A percentile compares a stretch with the other conserved stretches of the same genome.
Conservation (phyloP, 441 rosid species). For the Flueggea neowawraea region DNA sequence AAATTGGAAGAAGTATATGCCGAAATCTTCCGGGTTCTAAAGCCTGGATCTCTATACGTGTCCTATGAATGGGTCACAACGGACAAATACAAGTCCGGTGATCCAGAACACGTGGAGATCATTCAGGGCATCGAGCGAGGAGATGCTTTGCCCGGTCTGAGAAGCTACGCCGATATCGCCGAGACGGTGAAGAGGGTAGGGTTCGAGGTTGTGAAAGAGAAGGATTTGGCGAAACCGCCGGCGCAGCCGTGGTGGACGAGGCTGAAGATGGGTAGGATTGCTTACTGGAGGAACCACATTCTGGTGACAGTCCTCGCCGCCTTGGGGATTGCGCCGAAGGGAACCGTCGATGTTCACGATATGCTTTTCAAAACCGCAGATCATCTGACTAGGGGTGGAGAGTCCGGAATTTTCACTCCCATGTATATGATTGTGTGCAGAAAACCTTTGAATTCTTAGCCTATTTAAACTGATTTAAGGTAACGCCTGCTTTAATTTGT, state of each 20-base stretch:
- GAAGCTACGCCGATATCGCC: slow-evolving; percentile 57
- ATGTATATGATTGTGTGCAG: slow-evolving; percentile 95
- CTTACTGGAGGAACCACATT: slow-evolving; percentile 93
- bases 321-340: slow-evolving; percentile 80
- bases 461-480: too few species aligned
- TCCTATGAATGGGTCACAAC: slow-evolving; percentile 97
- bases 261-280: slow-evolving; percentile 75
- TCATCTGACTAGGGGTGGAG: slow-evolving; percentile 78
- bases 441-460: slow-evolving; percentile 48
- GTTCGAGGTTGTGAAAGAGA: slow-evolving; percentile 79
- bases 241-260: slow-evolving; percentile 80
- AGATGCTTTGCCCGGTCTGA: slow-evolving; percentile 78
- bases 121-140: slow-evolving; percentile 91
- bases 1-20: slow-evolving; percentile 72
- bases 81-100: slow-evolving; percentile 38
- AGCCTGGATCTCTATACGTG: slow-evolving; percentile 76
- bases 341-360: slow-evolving; percentile 88
- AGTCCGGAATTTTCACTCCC: slow-evolving; percentile 77
- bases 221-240: slow-evolving; percentile 74
- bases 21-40: slow-evolving; percentile 73
- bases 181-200: slow-evolving; percentile 66
- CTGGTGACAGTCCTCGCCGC: slow-evolving; percentile 59
- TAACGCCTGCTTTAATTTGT: too few species aligned
- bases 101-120: slow-evolving; percentile 62
- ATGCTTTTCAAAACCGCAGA: slow-evolving; percentile 93